phyloP scores from a whole-genome alignment of 2,329 filamentous ascomycete genomes.

The Dissoconium aciculare region DNA sequence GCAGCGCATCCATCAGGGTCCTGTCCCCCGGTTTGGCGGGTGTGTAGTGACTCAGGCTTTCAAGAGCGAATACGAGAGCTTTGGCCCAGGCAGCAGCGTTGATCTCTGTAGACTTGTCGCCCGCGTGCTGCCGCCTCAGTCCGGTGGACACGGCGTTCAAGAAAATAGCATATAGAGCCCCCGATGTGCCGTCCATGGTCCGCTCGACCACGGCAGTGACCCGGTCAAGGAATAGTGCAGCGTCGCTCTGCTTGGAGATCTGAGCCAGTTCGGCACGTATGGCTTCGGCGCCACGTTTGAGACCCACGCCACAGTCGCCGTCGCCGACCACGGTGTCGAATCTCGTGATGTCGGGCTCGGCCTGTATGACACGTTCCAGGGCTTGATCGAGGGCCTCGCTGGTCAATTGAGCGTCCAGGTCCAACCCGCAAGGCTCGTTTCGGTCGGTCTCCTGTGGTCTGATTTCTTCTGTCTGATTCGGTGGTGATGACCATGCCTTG shows the following conservation, averaged over 20 bases:
- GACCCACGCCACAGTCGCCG: conserved; percentile 74
- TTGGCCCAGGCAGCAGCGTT: conserved; percentile 42
- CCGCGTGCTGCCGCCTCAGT: conserved; percentile 38
- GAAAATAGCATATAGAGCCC: conserved; percentile 77
- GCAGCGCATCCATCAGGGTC: conserved; percentile 77
- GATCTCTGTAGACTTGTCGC: conserved; percentile 18
- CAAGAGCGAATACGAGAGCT: conserved; percentile 56
- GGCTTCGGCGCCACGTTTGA: conserved; percentile 72
- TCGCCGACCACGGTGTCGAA: conserved; percentile 76
- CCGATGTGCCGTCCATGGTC: conserved; percentile 60
- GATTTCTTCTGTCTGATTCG: conserved; percentile 25
- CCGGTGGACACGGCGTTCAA: conserved; percentile 67
- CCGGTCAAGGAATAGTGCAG: conserved; percentile 43
- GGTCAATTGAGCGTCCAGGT: conserved; percentile 36
- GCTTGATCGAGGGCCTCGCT: conserved; percentile 40
- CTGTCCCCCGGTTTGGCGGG: conserved; percentile 79
- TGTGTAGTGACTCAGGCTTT: conserved; percentile 66
- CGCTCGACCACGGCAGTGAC: conserved; percentile 51
- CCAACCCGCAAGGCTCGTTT: conserved; percentile 39
- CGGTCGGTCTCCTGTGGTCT: conserved; percentile 26
- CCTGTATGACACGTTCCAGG: conserved; percentile 47
- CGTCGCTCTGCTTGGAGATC: conserved; percentile 28
- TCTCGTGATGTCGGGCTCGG: conserved; percentile 49
- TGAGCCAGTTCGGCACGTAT: conserved; percentile 34
- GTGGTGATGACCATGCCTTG: conserved; percentile 41